phyloP scores from a whole-genome alignment of 352 stramenopile genomes.

The Chrysophaeum taylorii region DNA sequence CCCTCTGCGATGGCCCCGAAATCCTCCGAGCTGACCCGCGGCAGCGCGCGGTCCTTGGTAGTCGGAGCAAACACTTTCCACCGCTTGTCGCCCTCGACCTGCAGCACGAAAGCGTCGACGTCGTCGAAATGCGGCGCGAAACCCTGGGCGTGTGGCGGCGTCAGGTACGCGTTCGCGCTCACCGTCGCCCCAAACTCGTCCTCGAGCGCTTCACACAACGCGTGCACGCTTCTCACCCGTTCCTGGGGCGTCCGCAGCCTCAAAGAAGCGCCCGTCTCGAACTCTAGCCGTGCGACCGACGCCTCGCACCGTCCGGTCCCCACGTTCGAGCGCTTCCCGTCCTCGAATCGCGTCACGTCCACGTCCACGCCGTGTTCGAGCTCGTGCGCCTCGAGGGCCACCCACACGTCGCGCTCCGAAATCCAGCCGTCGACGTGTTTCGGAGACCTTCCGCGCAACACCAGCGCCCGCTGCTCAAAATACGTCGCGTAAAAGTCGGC shows the following conservation, averaged over 20 bases:
- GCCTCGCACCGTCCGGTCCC: not conserved
- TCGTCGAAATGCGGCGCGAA: constrained; percentile 95
- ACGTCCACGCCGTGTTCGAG: not conserved
- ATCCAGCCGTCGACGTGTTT: not conserved
- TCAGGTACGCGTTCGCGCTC: constrained; percentile 84
- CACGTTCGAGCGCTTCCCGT: not conserved
- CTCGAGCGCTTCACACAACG: constrained; percentile 81
- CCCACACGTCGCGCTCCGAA: not conserved
- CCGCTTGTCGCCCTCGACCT: constrained; percentile 78
- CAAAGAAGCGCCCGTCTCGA: constrained; percentile 66
- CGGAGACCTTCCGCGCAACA: not conserved
- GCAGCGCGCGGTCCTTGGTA: constrained; percentile 37
- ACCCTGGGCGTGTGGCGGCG: constrained; percentile 66
- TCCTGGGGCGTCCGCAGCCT: constrained; percentile 83
- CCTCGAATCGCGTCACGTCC: not conserved
- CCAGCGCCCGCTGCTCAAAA: not conserved
- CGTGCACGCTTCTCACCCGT: constrained; percentile 58
- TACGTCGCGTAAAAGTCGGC: not conserved
- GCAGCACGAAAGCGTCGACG: constrained; percentile 86
- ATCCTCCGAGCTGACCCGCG: constrained; percentile 41
- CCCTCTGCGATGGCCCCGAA: constrained; percentile 22
- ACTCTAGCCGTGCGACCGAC: not conserved
- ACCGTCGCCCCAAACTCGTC: constrained; percentile 83
- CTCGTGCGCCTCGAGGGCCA: no score
- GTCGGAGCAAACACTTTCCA: constrained; percentile 64